Conservation (phyloP, 352 stramenopile genomes). For the Phytophthora hibernalis region DNA sequence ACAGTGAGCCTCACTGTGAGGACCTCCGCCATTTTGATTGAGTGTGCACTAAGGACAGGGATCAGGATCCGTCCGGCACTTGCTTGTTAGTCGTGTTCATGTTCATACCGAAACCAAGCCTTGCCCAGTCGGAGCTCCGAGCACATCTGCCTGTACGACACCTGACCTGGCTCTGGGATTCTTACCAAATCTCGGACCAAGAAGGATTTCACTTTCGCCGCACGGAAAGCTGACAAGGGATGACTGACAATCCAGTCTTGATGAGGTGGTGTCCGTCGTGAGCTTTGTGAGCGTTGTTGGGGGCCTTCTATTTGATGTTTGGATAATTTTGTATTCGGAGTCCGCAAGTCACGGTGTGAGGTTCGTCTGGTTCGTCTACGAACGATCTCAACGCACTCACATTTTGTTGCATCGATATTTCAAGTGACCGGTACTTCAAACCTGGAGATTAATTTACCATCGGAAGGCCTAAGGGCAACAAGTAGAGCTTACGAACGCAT, state of each 20-base stretch:
- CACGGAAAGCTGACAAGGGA: background rate
- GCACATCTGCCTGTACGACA: slow-evolving; percentile 21
- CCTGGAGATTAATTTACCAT: no score
- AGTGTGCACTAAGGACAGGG: slow-evolving; percentile 2
- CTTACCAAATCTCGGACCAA: slow-evolving; percentile 7
- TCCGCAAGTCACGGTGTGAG: background rate
- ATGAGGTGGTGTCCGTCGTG: background rate
- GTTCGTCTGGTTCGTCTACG: slow-evolving; percentile 8
- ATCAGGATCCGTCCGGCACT: slow-evolving; percentile 19
- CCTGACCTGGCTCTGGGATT: slow-evolving; percentile 9
- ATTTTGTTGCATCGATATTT: no score
- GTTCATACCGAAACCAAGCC: slow-evolving; percentile 18
- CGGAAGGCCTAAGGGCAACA: no score
- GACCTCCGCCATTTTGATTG: slow-evolving; percentile 2
- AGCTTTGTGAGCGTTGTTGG: no score
- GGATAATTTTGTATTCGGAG: background rate
- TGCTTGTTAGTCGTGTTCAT: slow-evolving; percentile 8
- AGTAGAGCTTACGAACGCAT: no score
- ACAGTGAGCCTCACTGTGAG: no score
- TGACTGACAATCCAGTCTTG: slow-evolving; percentile 9
- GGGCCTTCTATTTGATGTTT: no score
- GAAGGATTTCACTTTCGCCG: slow-evolving; percentile 1
- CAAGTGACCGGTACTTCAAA: no score
- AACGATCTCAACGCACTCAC: no score
- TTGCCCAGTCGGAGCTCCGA: slow-evolving; percentile 15